A percentile compares a stretch with the other conserved stretches of the same genome.
These are phyloP conservation scores for Rubroshorea leprosula DNA, from an alignment of 345 rosid genomes.

Conservation along the genomic window DNA sequence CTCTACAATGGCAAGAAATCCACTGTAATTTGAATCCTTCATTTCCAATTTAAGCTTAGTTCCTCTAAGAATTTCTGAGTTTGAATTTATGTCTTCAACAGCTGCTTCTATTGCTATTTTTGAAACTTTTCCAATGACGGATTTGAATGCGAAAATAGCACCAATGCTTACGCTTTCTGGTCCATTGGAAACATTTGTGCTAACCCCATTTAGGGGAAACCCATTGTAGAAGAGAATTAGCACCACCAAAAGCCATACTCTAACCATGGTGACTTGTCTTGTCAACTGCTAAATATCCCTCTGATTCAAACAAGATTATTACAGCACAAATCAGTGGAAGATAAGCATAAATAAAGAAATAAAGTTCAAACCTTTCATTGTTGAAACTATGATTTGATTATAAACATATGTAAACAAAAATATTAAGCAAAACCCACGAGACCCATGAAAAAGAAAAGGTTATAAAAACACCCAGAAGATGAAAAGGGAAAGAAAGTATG, in stretches of 20 bases:
- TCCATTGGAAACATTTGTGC: slow-evolving; percentile 24
- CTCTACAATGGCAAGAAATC: slow-evolving; percentile 51
- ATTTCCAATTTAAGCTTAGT: slow-evolving; percentile 40
- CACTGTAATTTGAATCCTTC: slow-evolving; percentile 58
- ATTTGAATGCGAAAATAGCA: slow-evolving; percentile 45
- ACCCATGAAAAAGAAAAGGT: too few species aligned
- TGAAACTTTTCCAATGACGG: slow-evolving; percentile 59
- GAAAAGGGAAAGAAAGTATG: too few species aligned
- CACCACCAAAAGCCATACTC: slow-evolving; percentile 31
- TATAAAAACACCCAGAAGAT: too few species aligned
- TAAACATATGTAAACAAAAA: too few species aligned
- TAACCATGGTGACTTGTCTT: slow-evolving; percentile 21
- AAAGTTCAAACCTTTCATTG: too few species aligned
- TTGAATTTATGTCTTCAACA: slow-evolving; percentile 63
- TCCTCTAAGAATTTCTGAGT: slow-evolving; percentile 49
- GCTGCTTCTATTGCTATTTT: slow-evolving; percentile 69
- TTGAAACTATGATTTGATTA: too few species aligned
- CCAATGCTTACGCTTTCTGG: slow-evolving; percentile 58
- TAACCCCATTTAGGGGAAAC: slow-evolving; percentile 10
- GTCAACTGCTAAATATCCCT: not conserved
- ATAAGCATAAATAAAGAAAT: too few species aligned
- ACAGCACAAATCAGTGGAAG: too few species aligned
- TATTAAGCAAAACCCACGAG: too few species aligned
- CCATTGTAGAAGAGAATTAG: slow-evolving; percentile 14
- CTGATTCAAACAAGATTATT: too few species aligned